phyloP scores from a whole-genome alignment of 2,329 filamentous ascomycete species.

The Xylaria sp. region DNA sequence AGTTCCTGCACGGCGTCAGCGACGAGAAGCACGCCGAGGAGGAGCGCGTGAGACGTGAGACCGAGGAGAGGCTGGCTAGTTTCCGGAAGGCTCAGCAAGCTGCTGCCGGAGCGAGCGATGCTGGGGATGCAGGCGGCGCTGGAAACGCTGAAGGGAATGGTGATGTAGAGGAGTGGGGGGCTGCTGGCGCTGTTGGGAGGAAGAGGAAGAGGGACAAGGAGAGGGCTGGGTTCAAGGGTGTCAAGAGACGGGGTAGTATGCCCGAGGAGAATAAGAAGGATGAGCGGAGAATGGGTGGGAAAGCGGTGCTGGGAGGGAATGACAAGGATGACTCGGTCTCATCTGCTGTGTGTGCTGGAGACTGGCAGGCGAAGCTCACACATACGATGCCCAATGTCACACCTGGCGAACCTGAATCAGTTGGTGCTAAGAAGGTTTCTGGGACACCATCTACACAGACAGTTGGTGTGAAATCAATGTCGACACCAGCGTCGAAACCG shows the following conservation, averaged over 20 bases:
- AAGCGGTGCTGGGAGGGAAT: background rate
- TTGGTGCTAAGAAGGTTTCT: constrained; percentile 2
- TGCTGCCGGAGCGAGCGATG: constrained; percentile 25
- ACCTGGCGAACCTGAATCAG: constrained; percentile 5
- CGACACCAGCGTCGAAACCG: constrained; percentile 44
- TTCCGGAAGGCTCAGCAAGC: constrained; percentile 65
- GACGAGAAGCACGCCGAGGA: constrained; percentile 64
- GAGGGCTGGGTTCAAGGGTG: constrained; percentile 44
- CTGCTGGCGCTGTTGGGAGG: constrained; percentile 46
- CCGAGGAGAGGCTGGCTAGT: constrained; percentile 64
- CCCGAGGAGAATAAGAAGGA: constrained; percentile 45
- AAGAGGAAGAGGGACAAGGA: constrained; percentile 56
- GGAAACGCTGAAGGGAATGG: constrained; percentile 20
- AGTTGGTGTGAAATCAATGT: constrained; percentile 35
- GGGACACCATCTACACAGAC: constrained; percentile 27
- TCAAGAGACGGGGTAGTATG: constrained; percentile 53
- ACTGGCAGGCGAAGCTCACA: constrained; percentile 1
- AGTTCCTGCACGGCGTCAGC: constrained; percentile 73
- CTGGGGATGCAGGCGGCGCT: constrained; percentile 13
- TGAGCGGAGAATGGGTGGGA: constrained; percentile 28
- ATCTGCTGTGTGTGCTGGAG: constrained; percentile 31
- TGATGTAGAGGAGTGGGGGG: constrained; percentile 51
- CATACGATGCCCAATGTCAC: constrained; percentile 8
- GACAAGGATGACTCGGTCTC: background rate
- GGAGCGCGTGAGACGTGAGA: constrained; percentile 64